Percentiles rank a stretch among this genome's conserved stretches.
Evolutionary conservation across 1,284 basidiomycete species (phyloP).

Genomic region (Dichomitus squalens): DNA sequence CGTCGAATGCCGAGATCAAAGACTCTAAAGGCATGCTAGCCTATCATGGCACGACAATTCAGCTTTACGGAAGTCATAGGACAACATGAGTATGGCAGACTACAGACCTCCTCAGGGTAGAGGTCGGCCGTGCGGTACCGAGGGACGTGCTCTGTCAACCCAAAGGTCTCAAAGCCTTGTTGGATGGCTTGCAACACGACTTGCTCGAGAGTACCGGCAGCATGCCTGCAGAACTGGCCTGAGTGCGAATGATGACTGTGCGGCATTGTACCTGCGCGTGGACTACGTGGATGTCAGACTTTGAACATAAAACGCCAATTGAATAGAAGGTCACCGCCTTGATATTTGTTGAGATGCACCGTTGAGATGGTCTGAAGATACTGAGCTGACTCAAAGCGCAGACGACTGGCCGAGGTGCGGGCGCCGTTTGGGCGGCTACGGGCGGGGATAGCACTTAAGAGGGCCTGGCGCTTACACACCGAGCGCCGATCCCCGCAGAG

Average conservation of each 20-base stretch:
- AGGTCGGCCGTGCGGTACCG: slow-evolving; percentile 81
- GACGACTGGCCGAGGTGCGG: no score
- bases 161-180: slow-evolving; percentile 82
- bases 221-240: slow-evolving; percentile 96
- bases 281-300: not conserved
- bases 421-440: no score
- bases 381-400: no score
- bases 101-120: slow-evolving; percentile 92
- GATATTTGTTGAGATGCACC: no score
- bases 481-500: no score
- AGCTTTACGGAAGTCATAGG: not conserved
- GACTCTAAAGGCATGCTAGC: slow-evolving; percentile 46
- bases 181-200: slow-evolving; percentile 80
- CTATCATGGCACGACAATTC: slow-evolving; percentile 36
- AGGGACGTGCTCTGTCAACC: slow-evolving; percentile 94
- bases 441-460: no score
- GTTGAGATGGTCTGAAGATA: no score
- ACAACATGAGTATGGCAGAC: not conserved
- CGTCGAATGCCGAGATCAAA: slow-evolving; percentile 63
- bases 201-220: slow-evolving; percentile 73
- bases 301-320: no score
- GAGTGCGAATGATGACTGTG: slow-evolving; percentile 95
- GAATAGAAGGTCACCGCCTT: no score
- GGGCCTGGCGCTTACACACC: no score
- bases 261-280: slow-evolving; percentile 58